These are phyloP conservation scores for Xenoacremonium recifei DNA, from an alignment of 2,329 filamentous ascomycete species.

Conservation along the genomic window DNA sequence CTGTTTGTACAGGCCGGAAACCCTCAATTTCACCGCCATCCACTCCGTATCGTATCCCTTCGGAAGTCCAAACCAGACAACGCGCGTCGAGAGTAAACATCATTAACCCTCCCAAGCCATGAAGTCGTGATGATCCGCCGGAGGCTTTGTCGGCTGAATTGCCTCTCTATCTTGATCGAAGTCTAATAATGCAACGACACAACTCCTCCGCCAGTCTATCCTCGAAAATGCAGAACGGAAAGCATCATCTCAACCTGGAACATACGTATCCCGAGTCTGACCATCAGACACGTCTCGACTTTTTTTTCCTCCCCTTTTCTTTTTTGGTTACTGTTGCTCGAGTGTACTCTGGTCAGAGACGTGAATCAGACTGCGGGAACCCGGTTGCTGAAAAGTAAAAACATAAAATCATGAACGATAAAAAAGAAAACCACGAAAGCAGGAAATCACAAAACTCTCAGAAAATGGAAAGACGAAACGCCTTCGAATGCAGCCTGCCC, in stretches of 20 bases:
- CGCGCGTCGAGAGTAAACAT: conserved; percentile 24
- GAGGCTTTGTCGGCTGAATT: conserved; percentile 26
- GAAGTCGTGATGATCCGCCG: conserved; percentile 31
- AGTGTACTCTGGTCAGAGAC: no score
- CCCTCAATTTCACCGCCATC: no score
- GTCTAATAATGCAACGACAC: conserved; percentile 38
- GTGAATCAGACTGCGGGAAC: conserved; percentile 15
- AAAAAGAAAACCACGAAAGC: no score
- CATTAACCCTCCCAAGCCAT: conserved; percentile 35
- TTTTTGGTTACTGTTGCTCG: no score
- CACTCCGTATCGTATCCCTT: no score
- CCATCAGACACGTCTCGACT: no score
- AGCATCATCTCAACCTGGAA: no score
- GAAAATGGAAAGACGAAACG: conserved; percentile 33
- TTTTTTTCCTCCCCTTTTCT: no score
- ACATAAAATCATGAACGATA: no score
- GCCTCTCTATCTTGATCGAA: conserved; percentile 38
- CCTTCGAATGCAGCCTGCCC: conserved; percentile 38
- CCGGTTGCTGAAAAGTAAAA: conserved; percentile 22
- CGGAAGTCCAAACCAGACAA: conserved; percentile 13
- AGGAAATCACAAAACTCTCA: conserved; percentile 3
- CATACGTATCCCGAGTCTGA: no score
- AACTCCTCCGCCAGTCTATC: conserved; percentile 38
- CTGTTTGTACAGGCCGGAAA: no score
- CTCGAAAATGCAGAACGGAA: conserved; percentile 34